Evolutionary conservation across 495 filamentous ascomycete species (phyloP).

Genomic region (Penicillium samsonianum): DNA sequence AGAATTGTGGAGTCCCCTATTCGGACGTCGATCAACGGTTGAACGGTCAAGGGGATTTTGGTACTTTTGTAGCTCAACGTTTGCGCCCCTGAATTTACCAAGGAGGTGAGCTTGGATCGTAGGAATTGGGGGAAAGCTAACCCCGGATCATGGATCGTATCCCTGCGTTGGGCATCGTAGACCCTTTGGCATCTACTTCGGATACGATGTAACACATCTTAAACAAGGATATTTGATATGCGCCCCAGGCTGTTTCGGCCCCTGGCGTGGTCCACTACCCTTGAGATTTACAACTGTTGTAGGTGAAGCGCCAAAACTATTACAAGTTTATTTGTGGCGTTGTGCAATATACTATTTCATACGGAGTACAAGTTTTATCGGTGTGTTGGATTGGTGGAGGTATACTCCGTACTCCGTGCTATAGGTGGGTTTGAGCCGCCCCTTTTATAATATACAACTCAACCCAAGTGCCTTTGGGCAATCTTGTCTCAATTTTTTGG

Average conservation of each 20-base stretch:
- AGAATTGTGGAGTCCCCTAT: conserved; percentile 13
- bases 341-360: neutral
- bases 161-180: too few relatives aligned
- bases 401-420: too few relatives aligned
- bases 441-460: neutral
- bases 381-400: neutral
- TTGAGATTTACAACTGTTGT: too few relatives aligned
- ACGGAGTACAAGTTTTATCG: too few relatives aligned
- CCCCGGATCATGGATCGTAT: conserved; percentile 1
- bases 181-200: neutral
- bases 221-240: conserved; percentile 9
- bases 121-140: neutral
- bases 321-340: neutral
- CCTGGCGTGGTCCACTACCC: conserved; percentile 8
- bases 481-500: conserved; percentile 6
- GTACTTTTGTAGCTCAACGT: conserved; percentile 13
- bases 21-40: conserved; percentile 3
- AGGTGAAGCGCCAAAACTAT: neutral
- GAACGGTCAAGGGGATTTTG: neutral
- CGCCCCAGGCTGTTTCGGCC: conserved; percentile 13
- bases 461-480: neutral
- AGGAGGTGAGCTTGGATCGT: neutral
- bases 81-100: conserved; percentile 5
- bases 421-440: neutral
- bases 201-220: neutral